A percentile compares a stretch with the other conserved stretches of the same genome.
Conservation (phyloP, 2,329 filamentous ascomycete species). For the Samsoniella hepiali region DNA sequence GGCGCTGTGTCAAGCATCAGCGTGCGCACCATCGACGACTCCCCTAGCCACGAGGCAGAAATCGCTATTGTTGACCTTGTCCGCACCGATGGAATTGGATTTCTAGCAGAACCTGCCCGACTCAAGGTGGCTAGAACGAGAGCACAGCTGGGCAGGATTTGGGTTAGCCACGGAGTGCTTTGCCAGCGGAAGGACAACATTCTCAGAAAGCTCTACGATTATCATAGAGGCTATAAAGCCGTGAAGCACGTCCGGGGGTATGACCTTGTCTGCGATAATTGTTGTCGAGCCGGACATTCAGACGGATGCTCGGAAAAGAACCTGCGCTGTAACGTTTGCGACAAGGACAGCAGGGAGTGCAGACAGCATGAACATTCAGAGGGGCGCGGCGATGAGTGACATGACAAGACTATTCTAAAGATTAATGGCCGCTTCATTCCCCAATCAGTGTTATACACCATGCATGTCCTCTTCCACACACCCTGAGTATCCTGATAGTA, state of each 20-base stretch:
- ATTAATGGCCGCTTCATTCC: too few species aligned
- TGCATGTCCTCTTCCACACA: too few species aligned
- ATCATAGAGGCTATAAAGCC: background rate
- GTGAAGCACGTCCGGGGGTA: background rate
- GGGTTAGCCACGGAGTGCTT: background rate
- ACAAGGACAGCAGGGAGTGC: background rate
- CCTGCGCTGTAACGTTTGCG: background rate
- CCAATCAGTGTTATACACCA: too few species aligned
- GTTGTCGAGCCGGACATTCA: background rate
- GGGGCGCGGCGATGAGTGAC: too few species aligned
- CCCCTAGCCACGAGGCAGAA: background rate
- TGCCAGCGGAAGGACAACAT: background rate
- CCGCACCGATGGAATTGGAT: background rate
- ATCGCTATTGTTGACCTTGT: constrained; percentile 1
- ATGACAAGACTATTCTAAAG: too few species aligned
- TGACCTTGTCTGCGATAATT: background rate
- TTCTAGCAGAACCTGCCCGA: background rate
- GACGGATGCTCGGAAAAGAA: background rate
- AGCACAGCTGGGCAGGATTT: constrained; percentile 1
- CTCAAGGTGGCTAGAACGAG: background rate
- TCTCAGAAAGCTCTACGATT: background rate
- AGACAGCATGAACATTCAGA: too few species aligned
- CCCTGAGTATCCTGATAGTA: too few species aligned
- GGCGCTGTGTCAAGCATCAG: constrained; percentile 1
- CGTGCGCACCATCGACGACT: constrained; percentile 1